phyloP scores from a whole-genome alignment of 2,329 filamentous ascomycete species.

The Calonectria naviculata region DNA sequence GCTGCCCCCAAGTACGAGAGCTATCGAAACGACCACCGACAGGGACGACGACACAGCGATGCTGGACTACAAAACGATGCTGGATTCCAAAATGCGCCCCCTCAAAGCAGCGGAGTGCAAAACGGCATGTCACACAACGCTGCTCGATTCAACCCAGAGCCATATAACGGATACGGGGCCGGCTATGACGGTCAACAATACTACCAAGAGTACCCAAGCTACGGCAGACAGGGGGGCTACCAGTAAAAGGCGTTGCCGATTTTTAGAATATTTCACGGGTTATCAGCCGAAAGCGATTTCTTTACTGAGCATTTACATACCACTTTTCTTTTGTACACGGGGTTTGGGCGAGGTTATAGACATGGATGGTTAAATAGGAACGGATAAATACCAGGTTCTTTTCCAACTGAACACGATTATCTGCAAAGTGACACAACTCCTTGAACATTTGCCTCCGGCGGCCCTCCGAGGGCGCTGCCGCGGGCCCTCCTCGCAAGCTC shows the following conservation, averaged over 20 bases:
- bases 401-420: too few species aligned
- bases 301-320: too few species aligned
- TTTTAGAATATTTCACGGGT: background rate
- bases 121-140: background rate
- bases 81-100: too few species aligned
- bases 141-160: background rate
- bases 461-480: too few species aligned
- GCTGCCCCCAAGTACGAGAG: background rate
- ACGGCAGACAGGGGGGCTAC: background rate
- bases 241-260: background rate
- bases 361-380: too few species aligned
- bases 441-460: too few species aligned
- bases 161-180: background rate
- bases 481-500: too few species aligned
- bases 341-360: too few species aligned
- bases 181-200: background rate
- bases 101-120: background rate
- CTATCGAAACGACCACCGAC: background rate
- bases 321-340: too few species aligned
- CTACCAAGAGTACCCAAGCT: background rate
- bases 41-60: slow-evolving; percentile 7
- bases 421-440: too few species aligned
- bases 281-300: background rate
- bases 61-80: background rate
- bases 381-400: too few species aligned